These are phyloP conservation scores for Botrytis aclada DNA, from an alignment of 2,329 filamentous ascomycete species.

Conservation along the genomic window DNA sequence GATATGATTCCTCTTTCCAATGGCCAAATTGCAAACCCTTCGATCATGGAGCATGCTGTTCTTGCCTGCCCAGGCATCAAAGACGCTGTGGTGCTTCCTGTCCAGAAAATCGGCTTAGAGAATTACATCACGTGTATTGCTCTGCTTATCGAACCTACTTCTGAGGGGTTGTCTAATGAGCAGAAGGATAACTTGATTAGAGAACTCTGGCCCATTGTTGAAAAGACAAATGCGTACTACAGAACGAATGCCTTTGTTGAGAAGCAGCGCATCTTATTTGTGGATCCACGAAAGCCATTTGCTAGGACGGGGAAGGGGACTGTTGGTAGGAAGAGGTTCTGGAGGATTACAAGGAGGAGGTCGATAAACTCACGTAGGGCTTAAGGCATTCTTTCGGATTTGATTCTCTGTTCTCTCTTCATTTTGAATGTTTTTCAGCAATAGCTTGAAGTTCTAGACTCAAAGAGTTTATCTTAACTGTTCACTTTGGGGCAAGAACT, in stretches of 20 bases:
- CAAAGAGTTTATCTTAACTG: not conserved
- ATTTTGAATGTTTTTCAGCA: not conserved
- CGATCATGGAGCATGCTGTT: not conserved
- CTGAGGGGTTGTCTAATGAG: not conserved
- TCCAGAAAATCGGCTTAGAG: not conserved
- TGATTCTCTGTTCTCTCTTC: not conserved
- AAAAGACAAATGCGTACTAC: not conserved
- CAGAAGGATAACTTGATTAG: not conserved
- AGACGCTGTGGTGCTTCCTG: constrained; percentile 31
- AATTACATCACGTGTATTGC: not conserved
- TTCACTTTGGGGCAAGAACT: not conserved
- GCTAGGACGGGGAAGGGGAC: not conserved
- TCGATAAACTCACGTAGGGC: not conserved
- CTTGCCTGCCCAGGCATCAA: constrained; percentile 35
- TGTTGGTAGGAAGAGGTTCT: not conserved
- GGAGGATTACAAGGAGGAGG: not conserved
- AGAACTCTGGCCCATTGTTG: not conserved
- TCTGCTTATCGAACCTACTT: not conserved
- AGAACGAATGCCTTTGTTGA: not conserved
- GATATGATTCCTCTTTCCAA: constrained; percentile 19
- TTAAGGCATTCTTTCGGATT: not conserved
- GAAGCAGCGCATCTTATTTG: not conserved
- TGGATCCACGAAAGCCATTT: not conserved
- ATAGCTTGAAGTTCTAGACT: not conserved
- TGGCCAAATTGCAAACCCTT: constrained; percentile 6